Base-by-base conservation (phyloP, 768 basidiomycete genomes). In the Antrodiella citrinella region DNA sequence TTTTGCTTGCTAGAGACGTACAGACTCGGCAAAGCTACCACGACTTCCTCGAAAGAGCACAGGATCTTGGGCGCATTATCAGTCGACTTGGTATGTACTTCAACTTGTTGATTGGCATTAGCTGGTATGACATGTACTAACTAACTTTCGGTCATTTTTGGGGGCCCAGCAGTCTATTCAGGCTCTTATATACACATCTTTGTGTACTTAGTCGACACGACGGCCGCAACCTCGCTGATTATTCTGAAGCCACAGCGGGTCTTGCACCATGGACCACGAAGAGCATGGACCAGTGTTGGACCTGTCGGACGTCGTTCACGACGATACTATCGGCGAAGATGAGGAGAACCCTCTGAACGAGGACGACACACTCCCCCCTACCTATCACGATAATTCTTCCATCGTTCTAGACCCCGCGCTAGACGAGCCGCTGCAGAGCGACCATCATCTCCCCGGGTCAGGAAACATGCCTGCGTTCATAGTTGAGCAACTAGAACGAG, bases 251-350 rank as follows among this genome's bases (percentile, higher is more conserved):
- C 30, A 35, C 30, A 35, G n/a, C 30, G 26, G 4, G 44, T 26
- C n/a, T 42, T 30, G 20, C 49, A 55, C 52, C 51, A 74, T 75
- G 71, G 68, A 72, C 47, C 62, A 77, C 65, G 81, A 82, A 63
- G 79, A 82, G 62, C 67, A 60, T 43, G 72, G 66, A 26, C 77
- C 78, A 53, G 77, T 80, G 55, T 76, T 90, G 54, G 78, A 81
- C 61, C 78, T 90, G 58, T 89, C 87, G 43, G 87, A 90, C 68
- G 87, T 90, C 66, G 85, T 90, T 42, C 84, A 88, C 65, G 86
- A 89, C 63, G 84, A 86, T 50, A 75, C 82, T 24, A 75, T 86
- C 20, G 79, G 74, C 63, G 77, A 84, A 58, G 79, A 81, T 55
- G 67, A 70, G 43, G 69, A 70, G 48, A 63, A 54, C 50, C 47